phyloP scores from a whole-genome alignment of 2,329 filamentous ascomycete species.

The Fusarium euwallaceae region DNA sequence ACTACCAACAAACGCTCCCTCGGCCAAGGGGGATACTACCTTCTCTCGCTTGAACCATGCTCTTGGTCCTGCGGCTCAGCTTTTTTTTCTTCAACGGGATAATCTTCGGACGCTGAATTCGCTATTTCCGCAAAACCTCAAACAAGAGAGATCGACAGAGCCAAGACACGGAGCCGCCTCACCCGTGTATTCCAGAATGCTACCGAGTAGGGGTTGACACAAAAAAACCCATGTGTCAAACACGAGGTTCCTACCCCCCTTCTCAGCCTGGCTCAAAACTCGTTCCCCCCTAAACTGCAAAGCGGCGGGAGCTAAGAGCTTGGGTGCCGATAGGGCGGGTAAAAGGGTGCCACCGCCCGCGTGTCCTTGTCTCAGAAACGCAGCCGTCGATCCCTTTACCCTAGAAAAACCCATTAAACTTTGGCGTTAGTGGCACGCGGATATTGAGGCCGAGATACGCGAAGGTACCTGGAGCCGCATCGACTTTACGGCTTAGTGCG shows the following conservation, averaged over 20 bases:
- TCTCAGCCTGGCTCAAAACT: neutral
- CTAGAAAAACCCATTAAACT: neutral
- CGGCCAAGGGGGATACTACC: neutral
- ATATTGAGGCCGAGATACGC: conserved; percentile 2
- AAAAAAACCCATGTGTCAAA: neutral
- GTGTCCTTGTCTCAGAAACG: neutral
- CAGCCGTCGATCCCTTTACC: neutral
- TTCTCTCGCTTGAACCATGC: conserved; percentile 1
- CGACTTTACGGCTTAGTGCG: neutral
- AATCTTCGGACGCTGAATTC: neutral
- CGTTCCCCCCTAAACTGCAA: neutral
- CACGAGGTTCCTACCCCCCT: neutral
- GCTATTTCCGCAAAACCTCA: conserved; percentile 2
- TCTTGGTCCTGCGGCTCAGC: neutral
- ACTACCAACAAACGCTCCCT: neutral
- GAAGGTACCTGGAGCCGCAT: conserved; percentile 16
- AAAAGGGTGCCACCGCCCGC: neutral
- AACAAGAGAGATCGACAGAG: conserved; percentile 2
- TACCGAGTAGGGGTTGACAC: neutral
- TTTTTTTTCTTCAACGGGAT: neutral
- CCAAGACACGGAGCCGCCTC: conserved; percentile 2
- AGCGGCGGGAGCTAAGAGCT: conserved; percentile 4
- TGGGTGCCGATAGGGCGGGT: conserved; percentile 1
- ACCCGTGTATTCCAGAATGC: neutral
- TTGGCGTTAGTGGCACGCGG: neutral